phyloP scores from a whole-genome alignment of 2,329 filamentous ascomycete genomes.

The Aspergillus oerlinghausenensis region DNA sequence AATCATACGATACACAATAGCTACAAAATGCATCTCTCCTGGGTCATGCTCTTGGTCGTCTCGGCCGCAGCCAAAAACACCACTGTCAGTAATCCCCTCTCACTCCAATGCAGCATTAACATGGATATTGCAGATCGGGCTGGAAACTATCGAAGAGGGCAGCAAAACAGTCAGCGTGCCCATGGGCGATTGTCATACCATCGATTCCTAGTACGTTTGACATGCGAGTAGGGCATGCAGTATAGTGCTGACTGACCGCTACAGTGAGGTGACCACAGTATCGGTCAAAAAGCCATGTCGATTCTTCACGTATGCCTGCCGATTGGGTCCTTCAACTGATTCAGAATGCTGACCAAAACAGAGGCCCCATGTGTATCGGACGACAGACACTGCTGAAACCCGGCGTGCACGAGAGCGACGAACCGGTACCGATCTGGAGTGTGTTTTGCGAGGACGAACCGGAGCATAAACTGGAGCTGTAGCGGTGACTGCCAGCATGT shows the following conservation, averaged over 20 bases:
- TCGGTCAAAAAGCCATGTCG: background rate
- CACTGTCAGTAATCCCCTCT: background rate
- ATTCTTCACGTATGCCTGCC: background rate
- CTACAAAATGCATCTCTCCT: background rate
- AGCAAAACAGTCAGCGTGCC: conserved; percentile 5
- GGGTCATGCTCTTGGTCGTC: background rate
- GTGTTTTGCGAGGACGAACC: background rate
- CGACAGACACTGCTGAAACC: background rate
- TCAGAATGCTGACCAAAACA: background rate
- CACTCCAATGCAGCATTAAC: background rate
- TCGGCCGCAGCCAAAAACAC: background rate
- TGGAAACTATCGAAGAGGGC: conserved; percentile 7
- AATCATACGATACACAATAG: background rate
- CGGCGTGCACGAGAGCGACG: background rate
- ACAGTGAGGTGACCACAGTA: background rate
- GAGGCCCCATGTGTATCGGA: background rate
- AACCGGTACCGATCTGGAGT: background rate
- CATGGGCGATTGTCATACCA: conserved; percentile 4
- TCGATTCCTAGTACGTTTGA: conserved; percentile 9
- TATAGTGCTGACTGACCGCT: background rate
- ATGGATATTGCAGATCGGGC: conserved; percentile 7
- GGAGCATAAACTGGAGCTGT: background rate
- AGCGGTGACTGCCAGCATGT: background rate
- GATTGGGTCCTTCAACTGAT: background rate
- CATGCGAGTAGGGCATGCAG: too few relatives aligned